These are phyloP conservation scores for Nigrospora oryzae DNA, from an alignment of 2,329 filamentous ascomycete genomes.

Conservation along the genomic window DNA sequence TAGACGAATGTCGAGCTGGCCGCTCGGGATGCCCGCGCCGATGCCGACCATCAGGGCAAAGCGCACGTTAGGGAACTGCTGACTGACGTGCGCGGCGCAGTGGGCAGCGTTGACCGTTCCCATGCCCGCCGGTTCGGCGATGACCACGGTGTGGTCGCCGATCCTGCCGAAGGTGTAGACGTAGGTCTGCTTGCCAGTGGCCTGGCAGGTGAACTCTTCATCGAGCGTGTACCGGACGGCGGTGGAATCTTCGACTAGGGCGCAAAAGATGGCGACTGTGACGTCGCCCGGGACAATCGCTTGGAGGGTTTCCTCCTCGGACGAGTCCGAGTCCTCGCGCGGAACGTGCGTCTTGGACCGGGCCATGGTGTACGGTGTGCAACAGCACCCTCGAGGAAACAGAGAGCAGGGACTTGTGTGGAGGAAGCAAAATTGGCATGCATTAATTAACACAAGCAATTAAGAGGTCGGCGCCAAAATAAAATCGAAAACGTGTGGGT, in stretches of 20 bases:
- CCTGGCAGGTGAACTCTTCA: conserved; percentile 4
- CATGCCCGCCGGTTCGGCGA: conserved; percentile 4
- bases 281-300: conserved; percentile 1
- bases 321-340: neutral
- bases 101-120: conserved; percentile 3
- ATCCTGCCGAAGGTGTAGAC: conserved; percentile 5
- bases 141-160: conserved; percentile 5
- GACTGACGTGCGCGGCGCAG: neutral
- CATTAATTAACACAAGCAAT: no score
- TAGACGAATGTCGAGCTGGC: conserved; percentile 18
- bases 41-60: neutral
- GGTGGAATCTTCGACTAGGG: conserved; percentile 4
- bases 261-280: conserved; percentile 7
- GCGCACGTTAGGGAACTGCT: neutral
- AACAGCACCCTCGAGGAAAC: no score
- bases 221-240: conserved; percentile 6
- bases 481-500: no score
- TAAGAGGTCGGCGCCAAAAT: no score
- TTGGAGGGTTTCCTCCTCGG: neutral
- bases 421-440: no score
- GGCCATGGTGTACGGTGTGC: no score
- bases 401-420: no score
- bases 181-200: conserved; percentile 1
- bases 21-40: neutral
- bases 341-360: no score